phyloP scores from a whole-genome alignment of 1,139 yeast genomes.

The Yueomyces sp. region DNA sequence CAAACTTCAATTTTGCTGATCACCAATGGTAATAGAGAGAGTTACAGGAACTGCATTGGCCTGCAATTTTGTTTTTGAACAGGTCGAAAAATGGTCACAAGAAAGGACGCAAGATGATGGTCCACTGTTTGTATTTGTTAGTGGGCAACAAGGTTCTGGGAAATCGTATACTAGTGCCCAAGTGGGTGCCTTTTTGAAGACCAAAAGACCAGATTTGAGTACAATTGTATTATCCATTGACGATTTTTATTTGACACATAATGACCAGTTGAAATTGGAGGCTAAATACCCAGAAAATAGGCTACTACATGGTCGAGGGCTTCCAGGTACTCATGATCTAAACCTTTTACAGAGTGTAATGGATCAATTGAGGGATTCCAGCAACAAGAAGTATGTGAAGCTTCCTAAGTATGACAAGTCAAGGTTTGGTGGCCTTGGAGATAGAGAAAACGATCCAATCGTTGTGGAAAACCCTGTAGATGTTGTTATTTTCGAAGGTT shows the following conservation, averaged over 20 bases:
- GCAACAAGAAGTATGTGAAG: slow-evolving; percentile 8
- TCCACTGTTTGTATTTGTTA: slow-evolving; percentile 56
- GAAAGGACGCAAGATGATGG: background rate
- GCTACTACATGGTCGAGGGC: slow-evolving; percentile 66
- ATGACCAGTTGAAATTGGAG: slow-evolving; percentile 41
- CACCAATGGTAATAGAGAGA: no score
- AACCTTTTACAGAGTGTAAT: slow-evolving; percentile 20
- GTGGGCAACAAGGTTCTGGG: slow-evolving; percentile 94
- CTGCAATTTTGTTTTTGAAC: background rate
- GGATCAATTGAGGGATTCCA: slow-evolving; percentile 10
- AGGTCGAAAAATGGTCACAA: background rate
- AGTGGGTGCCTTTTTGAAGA: slow-evolving; percentile 24
- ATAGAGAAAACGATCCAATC: slow-evolving; percentile 33
- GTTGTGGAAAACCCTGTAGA: slow-evolving; percentile 34
- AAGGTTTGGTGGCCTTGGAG: slow-evolving; percentile 64
- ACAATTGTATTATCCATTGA: slow-evolving; percentile 53
- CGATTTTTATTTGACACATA: slow-evolving; percentile 66
- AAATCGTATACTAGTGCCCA: slow-evolving; percentile 55
- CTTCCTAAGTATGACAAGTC: slow-evolving; percentile 76
- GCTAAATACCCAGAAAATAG: slow-evolving; percentile 32
- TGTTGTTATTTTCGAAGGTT: slow-evolving; percentile 76
- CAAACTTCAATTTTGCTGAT: no score
- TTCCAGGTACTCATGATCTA: slow-evolving; percentile 91
- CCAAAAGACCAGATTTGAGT: slow-evolving; percentile 22
- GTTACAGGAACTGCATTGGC: no score